Percentiles rank a stretch among this genome's conserved stretches.
Conservation (phyloP, 2,329 filamentous ascomycete species). For the Stachybotrys echinatus region DNA sequence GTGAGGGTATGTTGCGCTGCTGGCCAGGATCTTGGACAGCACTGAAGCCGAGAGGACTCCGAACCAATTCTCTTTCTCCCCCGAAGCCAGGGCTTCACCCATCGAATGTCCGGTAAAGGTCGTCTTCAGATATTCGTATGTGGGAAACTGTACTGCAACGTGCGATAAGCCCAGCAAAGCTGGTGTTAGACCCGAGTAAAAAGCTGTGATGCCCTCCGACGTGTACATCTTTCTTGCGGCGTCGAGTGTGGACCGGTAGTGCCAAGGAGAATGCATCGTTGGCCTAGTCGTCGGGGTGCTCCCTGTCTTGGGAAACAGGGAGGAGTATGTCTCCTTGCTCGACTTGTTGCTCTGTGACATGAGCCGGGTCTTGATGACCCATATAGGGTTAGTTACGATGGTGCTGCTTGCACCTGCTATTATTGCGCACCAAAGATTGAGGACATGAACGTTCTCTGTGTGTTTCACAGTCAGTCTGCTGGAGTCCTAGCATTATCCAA, state of each 20-base stretch:
- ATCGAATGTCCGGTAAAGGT: constrained; percentile 86
- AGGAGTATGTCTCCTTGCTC: constrained; percentile 38
- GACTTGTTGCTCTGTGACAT: constrained; percentile 78
- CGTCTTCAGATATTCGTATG: constrained; percentile 90
- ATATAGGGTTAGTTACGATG: constrained; percentile 93
- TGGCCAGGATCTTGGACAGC: constrained; percentile 89
- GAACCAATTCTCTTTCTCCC: constrained; percentile 60
- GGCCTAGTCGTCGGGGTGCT: constrained; percentile 52
- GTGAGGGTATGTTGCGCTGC: constrained; percentile 93
- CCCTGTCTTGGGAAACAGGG: constrained; percentile 39
- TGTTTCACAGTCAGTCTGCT: constrained; percentile 8
- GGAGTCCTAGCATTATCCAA: neutral
- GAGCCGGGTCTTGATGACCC: constrained; percentile 97
- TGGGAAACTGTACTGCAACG: constrained; percentile 93
- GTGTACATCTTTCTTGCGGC: constrained; percentile 95
- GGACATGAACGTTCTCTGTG: constrained; percentile 67
- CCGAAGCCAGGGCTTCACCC: constrained; percentile 52
- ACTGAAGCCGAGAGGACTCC: constrained; percentile 87
- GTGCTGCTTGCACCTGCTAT: constrained; percentile 90
- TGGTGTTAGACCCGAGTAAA: constrained; percentile 92
- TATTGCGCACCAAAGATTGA: constrained; percentile 86
- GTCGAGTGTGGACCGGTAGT: constrained; percentile 85
- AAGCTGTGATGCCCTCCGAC: constrained; percentile 80
- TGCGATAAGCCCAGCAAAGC: constrained; percentile 89
- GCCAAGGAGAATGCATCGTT: constrained; percentile 68